Percentiles rank a stretch among this genome's conserved stretches.
These are phyloP conservation scores for Akanthomyces muscarius DNA, from an alignment of 2,329 filamentous ascomycete species.

Conservation along the genomic window DNA sequence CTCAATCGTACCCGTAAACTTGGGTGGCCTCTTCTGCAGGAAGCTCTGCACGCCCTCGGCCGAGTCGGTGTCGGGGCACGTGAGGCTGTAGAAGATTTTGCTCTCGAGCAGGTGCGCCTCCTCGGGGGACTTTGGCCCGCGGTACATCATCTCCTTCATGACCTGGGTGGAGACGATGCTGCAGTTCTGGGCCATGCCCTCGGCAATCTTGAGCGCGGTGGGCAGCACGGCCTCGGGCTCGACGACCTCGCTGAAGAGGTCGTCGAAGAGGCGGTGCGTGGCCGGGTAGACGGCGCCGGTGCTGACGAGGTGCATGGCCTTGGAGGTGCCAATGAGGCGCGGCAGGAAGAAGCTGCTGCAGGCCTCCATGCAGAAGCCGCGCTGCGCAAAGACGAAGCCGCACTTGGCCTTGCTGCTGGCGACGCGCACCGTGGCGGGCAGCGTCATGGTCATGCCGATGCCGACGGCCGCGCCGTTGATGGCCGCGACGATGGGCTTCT, in stretches of 20 bases:
- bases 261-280: constrained; percentile 47
- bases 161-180: constrained; percentile 60
- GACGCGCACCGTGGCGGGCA: constrained; percentile 51
- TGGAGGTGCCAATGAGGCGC: constrained; percentile 60
- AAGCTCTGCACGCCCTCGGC: constrained; percentile 67
- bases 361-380: constrained; percentile 70
- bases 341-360: constrained; percentile 69
- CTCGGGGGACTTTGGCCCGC: constrained; percentile 56
- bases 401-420: constrained; percentile 58
- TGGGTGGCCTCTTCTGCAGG: constrained; percentile 61
- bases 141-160: constrained; percentile 70
- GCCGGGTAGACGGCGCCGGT: constrained; percentile 60
- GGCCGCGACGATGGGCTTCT: constrained; percentile 56
- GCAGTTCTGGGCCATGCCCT: constrained; percentile 63
- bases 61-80: constrained; percentile 53
- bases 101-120: constrained; percentile 68
- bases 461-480: constrained; percentile 58
- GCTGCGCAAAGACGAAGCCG: constrained; percentile 68
- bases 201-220: constrained; percentile 61
- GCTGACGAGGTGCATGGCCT: constrained; percentile 62
- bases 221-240: constrained; percentile 58
- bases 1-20: constrained; percentile 58
- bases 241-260: constrained; percentile 63
- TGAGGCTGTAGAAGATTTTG: constrained; percentile 55
- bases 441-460: constrained; percentile 59